Evolutionary conservation across 148 eudicot species (phyloP).

Genomic region (Nepenthes mirabilis): DNA sequence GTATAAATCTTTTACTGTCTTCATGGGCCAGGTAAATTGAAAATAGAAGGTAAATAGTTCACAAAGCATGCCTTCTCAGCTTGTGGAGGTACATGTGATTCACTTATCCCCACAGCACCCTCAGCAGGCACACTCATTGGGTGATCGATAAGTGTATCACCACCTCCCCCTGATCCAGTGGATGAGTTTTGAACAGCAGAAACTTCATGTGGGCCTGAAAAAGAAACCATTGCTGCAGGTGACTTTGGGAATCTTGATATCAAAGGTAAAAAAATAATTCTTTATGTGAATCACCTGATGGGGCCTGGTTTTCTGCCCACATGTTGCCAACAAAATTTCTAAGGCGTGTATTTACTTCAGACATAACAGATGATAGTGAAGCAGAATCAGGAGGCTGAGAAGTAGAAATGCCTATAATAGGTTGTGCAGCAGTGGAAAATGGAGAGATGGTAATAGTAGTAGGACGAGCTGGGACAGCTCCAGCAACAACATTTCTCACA

Average conservation of each 20-base stretch:
- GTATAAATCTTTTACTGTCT: neutral
- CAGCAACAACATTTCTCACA: constrained; percentile 37
- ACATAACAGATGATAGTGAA: constrained; percentile 23
- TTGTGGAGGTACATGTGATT: constrained; percentile 12
- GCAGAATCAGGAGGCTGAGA: constrained; percentile 30
- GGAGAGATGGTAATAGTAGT: constrained; percentile 25
- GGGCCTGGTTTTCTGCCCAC: constrained; percentile 26
- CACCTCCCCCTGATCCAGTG: constrained; percentile 17
- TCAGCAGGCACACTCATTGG: neutral
- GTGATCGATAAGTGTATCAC: neutral
- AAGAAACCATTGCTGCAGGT: constrained; percentile 2
- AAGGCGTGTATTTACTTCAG: constrained; percentile 41
- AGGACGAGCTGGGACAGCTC: constrained; percentile 38
- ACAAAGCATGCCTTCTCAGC: constrained; percentile 26
- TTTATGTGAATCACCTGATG: constrained; percentile 23
- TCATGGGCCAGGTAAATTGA: neutral
- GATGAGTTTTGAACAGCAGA: constrained; percentile 23
- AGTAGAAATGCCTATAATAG: constrained; percentile 27
- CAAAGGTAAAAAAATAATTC: neutral
- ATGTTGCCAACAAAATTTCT: constrained; percentile 32
- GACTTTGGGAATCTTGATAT: neutral
- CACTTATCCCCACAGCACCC: constrained; percentile 13
- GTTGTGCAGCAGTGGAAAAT: constrained; percentile 26
- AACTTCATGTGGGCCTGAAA: constrained; percentile 28
- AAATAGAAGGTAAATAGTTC: neutral